phyloP scores from a whole-genome alignment of 208 protist genomes.

The Trypanosoma brucei region DNA sequence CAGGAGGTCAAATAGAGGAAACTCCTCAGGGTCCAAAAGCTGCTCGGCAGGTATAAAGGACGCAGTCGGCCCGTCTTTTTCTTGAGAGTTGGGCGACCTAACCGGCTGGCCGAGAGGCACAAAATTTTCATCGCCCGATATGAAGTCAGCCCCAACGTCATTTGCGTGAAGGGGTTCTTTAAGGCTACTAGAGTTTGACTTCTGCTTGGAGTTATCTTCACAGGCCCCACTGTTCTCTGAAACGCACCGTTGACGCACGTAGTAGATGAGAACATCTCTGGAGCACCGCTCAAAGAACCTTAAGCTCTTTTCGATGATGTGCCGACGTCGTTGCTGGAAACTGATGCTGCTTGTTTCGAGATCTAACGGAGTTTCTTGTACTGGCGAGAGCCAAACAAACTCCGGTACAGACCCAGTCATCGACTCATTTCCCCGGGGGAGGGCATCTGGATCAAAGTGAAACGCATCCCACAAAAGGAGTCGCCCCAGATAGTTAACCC shows the following conservation, averaged over 20 bases:
- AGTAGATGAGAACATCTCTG: slow-evolving; percentile 27
- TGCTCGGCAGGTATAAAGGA: slow-evolving; percentile 5
- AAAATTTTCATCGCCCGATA: slow-evolving; percentile 1
- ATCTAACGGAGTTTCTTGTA: slow-evolving; percentile 68
- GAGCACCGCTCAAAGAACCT: slow-evolving; percentile 48
- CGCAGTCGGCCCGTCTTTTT: neutral
- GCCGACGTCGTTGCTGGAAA: slow-evolving; percentile 39
- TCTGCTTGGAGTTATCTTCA: neutral
- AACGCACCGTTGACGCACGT: slow-evolving; percentile 24
- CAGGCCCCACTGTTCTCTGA: neutral
- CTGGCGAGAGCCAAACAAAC: slow-evolving; percentile 56
- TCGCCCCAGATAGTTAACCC: slow-evolving; percentile 55
- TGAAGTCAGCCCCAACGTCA: slow-evolving; percentile 5
- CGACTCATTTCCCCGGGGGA: neutral
- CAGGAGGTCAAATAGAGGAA: slow-evolving; percentile 59
- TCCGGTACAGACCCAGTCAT: neutral
- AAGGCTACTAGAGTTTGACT: neutral
- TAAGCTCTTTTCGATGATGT: slow-evolving; percentile 39
- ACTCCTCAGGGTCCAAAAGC: slow-evolving; percentile 29
- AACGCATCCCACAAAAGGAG: slow-evolving; percentile 62
- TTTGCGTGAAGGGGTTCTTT: neutral
- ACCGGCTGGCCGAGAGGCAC: neutral
- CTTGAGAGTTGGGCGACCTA: neutral
- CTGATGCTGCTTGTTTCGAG: slow-evolving; percentile 21
- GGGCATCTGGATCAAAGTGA: slow-evolving; percentile 23